These are phyloP conservation scores for Papiliotrema nemorosa DNA, from an alignment of 1,284 basidiomycete species.

Conservation along the genomic window DNA sequence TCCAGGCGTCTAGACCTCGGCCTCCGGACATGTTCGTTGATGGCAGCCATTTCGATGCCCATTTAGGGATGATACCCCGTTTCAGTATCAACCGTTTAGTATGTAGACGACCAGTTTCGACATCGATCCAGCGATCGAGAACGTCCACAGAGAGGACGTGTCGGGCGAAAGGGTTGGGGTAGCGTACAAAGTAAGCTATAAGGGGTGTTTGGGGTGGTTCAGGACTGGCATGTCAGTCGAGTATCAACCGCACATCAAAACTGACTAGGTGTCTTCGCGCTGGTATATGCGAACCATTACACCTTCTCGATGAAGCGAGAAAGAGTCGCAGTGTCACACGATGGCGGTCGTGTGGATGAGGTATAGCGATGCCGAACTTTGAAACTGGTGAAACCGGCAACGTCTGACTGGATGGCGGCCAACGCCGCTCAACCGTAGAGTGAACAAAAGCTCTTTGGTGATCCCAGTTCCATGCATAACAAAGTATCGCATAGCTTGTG, in stretches of 20 bases:
- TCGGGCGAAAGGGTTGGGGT: constrained; percentile 92
- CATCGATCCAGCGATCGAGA: constrained; percentile 70
- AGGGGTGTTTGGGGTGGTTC: constrained; percentile 67
- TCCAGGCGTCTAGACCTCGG: constrained; percentile 66
- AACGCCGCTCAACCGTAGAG: too few species aligned
- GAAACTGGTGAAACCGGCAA: too few species aligned
- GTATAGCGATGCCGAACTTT: too few species aligned
- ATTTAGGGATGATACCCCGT: constrained; percentile 80
- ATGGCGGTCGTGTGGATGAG: too few species aligned
- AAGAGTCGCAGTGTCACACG: too few species aligned
- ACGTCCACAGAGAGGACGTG: constrained; percentile 96
- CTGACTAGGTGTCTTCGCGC: background rate
- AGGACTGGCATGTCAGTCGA: constrained; percentile 24
- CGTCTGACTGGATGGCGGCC: too few species aligned
- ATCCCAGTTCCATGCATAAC: too few species aligned
- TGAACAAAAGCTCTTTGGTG: too few species aligned
- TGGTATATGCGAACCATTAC: constrained; percentile 3
- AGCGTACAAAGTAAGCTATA: constrained; percentile 89
- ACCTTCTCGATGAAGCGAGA: too few species aligned
- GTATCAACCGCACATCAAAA: too few species aligned
- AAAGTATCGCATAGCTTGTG: too few species aligned
- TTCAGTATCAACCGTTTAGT: constrained; percentile 91
- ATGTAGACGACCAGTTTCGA: constrained; percentile 65
- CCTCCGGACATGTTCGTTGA: constrained; percentile 53
- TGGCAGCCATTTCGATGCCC: constrained; percentile 74